Conservation (phyloP, 139 green algal species). For the Axilococcus clingmanii region DNA sequence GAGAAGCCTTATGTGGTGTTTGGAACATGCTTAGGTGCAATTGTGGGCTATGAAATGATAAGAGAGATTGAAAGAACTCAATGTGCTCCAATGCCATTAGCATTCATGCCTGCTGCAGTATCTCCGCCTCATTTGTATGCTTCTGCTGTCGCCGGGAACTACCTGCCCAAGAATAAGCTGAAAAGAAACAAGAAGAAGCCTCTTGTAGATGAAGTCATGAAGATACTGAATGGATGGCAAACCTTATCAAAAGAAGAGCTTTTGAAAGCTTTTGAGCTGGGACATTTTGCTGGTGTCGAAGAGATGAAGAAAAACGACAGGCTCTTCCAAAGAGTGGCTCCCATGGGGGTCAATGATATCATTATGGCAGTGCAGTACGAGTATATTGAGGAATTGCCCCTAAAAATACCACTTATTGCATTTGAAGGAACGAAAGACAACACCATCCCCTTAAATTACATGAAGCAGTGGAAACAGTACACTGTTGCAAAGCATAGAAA, state of each 20-base stretch:
- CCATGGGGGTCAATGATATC: conserved; percentile 38
- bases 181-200: conserved; percentile 8
- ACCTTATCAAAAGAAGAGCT: conserved; percentile 13
- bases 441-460: conserved; percentile 25
- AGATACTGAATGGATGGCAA: conserved; percentile 17
- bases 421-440: conserved; percentile 26
- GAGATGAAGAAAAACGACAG: conserved; percentile 34
- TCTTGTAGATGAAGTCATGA: conserved; percentile 16
- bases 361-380: conserved; percentile 38
- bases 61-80: not conserved
- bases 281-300: conserved; percentile 35
- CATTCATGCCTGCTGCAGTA: conserved; percentile 28
- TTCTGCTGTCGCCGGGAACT: conserved; percentile 25
- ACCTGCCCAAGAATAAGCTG: conserved; percentile 10
- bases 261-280: conserved; percentile 31
- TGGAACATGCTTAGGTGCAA: conserved; percentile 36
- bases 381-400: not conserved
- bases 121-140: conserved; percentile 38
- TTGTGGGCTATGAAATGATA: conserved; percentile 34
- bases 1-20: conserved; percentile 38
- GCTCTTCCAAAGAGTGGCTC: conserved; percentile 33
- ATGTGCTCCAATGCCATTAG: conserved; percentile 13
- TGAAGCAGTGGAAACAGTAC: conserved; percentile 22
- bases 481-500: conserved; percentile 10
- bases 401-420: conserved; percentile 17